phyloP scores from a whole-genome alignment of 768 basidiomycete genomes.

The Flagelloscypha sp. region DNA sequence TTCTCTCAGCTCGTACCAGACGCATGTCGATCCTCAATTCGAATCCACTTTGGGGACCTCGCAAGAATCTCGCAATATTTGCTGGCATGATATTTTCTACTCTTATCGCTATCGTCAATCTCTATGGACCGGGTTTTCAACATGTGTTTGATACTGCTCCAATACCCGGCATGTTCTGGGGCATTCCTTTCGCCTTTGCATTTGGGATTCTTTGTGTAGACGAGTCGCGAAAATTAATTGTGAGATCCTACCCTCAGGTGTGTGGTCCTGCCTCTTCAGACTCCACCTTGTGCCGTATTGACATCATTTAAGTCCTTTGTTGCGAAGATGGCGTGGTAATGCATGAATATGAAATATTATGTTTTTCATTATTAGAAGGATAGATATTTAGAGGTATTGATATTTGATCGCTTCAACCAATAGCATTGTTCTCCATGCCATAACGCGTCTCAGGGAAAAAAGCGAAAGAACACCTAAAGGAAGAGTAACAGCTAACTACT shows the following conservation, averaged over 20 bases:
- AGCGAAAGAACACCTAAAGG: too few relatives aligned
- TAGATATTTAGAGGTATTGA: too few relatives aligned
- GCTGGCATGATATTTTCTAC: constrained; percentile 31
- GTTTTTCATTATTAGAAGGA: too few relatives aligned
- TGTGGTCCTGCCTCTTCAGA: constrained; percentile 10
- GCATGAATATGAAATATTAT: too few relatives aligned
- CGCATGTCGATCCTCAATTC: constrained; percentile 34
- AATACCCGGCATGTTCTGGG: constrained; percentile 42
- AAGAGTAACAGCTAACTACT: too few relatives aligned
- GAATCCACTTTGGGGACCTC: constrained; percentile 39
- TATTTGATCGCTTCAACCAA: too few relatives aligned
- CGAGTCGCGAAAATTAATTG: constrained; percentile 36
- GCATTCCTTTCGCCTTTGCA: constrained; percentile 37
- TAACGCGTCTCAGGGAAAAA: too few relatives aligned
- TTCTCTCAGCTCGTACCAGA: constrained; percentile 36
- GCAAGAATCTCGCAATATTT: constrained; percentile 31
- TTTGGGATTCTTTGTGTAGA: constrained; percentile 32
- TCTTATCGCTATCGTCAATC: constrained; percentile 33
- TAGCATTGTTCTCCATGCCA: too few relatives aligned
- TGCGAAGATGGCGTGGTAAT: constrained; percentile 32
- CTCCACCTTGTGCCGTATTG: not conserved
- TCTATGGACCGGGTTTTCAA: constrained; percentile 38
- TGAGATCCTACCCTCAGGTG: constrained; percentile 35
- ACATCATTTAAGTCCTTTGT: constrained; percentile 21
- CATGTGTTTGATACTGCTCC: constrained; percentile 32